A percentile compares a stretch with the other conserved stretches of the same genome.
Conservation (phyloP, 2,329 filamentous ascomycete genomes). For the Nigrograna mackinnonii region DNA sequence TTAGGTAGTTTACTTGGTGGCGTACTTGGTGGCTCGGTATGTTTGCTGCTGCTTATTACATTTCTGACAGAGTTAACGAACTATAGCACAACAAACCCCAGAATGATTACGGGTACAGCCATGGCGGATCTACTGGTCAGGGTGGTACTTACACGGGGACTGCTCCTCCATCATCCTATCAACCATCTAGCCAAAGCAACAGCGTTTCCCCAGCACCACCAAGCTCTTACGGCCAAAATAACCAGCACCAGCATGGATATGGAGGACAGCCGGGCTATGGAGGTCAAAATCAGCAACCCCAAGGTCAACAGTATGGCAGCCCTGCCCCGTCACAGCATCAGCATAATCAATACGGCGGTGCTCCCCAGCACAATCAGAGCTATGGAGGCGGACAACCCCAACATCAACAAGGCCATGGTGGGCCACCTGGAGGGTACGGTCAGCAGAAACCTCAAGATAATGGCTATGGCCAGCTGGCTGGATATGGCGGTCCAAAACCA, state of each 20-base stretch:
- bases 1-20: slow-evolving; percentile 35
- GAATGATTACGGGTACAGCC: slow-evolving; percentile 60
- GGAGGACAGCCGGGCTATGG: slow-evolving; percentile 7
- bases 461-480: not conserved
- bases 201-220: slow-evolving; percentile 17
- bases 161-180: slow-evolving; percentile 66
- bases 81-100: slow-evolving; percentile 38
- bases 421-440: not conserved
- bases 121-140: slow-evolving; percentile 52
- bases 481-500: not conserved
- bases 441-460: not conserved
- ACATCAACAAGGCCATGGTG: no score
- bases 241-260: slow-evolving; percentile 21
- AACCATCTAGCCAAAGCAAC: slow-evolving; percentile 39
- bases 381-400: slow-evolving; percentile 3
- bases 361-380: not conserved
- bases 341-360: slow-evolving; percentile 19
- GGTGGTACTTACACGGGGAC: slow-evolving; percentile 64
- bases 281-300: slow-evolving; percentile 13
- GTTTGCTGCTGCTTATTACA: slow-evolving; percentile 6
- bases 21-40: slow-evolving; percentile 39
- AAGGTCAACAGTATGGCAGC: slow-evolving; percentile 19
- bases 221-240: slow-evolving; percentile 14
- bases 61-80: not conserved
- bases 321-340: slow-evolving; percentile 26